Evolutionary conservation across 805 yeast species (phyloP).

Genomic region (Barnettozyma siamensis): DNA sequence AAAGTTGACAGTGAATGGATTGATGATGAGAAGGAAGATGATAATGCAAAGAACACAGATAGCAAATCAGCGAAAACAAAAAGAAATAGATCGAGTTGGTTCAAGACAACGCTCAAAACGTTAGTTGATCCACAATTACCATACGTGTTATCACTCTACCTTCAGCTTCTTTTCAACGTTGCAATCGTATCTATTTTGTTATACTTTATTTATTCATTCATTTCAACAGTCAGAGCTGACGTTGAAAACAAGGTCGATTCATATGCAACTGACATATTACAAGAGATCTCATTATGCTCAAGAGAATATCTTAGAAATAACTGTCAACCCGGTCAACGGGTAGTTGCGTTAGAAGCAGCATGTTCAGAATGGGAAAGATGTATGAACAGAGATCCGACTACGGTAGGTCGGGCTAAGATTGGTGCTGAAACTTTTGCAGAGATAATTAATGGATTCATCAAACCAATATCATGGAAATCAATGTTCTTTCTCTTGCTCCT

Average conservation of each 20-base stretch:
- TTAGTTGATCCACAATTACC: constrained; percentile 45
- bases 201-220: constrained; percentile 45
- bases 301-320: constrained; percentile 65
- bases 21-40: constrained; percentile 18
- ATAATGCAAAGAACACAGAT: constrained; percentile 2
- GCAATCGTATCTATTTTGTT: constrained; percentile 45
- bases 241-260: constrained; percentile 64
- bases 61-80: constrained; percentile 5
- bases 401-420: constrained; percentile 59
- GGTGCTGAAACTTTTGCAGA: constrained; percentile 83
- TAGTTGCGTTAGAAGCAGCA: constrained; percentile 65
- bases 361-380: constrained; percentile 79
- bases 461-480: constrained; percentile 66
- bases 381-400: constrained; percentile 71
- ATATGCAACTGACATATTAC: constrained; percentile 51
- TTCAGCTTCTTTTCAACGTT: constrained; percentile 58
- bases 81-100: constrained; percentile 7
- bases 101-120: constrained; percentile 12
- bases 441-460: constrained; percentile 68
- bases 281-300: constrained; percentile 64
- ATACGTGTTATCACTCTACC: constrained; percentile 50
- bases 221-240: constrained; percentile 57
- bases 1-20: constrained; percentile 16
- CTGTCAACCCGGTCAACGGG: constrained; percentile 59
- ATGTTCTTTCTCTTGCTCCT: constrained; percentile 42